These are phyloP conservation scores for Fusarium cyanostomum DNA, from an alignment of 2,329 filamentous ascomycete species.

Conservation along the genomic window DNA sequence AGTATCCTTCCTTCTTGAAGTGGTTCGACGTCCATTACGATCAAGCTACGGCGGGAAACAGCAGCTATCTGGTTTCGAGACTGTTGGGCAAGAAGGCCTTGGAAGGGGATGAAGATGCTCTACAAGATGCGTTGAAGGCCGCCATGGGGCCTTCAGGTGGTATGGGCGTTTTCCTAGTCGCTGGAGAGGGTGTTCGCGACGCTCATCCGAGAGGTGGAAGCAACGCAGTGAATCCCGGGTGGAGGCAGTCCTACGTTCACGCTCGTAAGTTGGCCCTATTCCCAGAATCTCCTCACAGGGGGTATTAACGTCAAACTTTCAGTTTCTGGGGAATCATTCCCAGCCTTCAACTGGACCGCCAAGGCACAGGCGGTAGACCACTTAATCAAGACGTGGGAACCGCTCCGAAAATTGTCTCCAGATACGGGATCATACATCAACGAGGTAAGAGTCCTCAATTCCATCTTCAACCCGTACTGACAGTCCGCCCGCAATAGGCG, in stretches of 20 bases:
- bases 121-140: slow-evolving; percentile 51
- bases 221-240: slow-evolving; percentile 61
- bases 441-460: slow-evolving; percentile 47
- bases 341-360: slow-evolving; percentile 47
- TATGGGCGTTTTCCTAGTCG: slow-evolving; percentile 53
- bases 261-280: slow-evolving; percentile 49
- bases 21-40: slow-evolving; percentile 53
- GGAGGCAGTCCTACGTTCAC: slow-evolving; percentile 57
- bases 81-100: slow-evolving; percentile 53
- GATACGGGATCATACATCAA: slow-evolving; percentile 57
- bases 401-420: slow-evolving; percentile 52
- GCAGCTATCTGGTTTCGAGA: slow-evolving; percentile 54
- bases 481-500: slow-evolving; percentile 33
- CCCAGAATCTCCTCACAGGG: not conserved
- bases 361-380: slow-evolving; percentile 38
- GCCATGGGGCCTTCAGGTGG: slow-evolving; percentile 43
- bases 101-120: slow-evolving; percentile 29
- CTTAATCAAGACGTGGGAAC: slow-evolving; percentile 45
- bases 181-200: slow-evolving; percentile 55
- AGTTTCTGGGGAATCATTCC: slow-evolving; percentile 45
- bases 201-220: slow-evolving; percentile 56
- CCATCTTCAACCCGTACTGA: rapidly evolving
- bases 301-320: not conserved
- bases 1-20: slow-evolving; percentile 49
- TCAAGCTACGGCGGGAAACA: slow-evolving; percentile 46